phyloP scores from a whole-genome alignment of 1,284 basidiomycete genomes.

The Trichosporon sp. region DNA sequence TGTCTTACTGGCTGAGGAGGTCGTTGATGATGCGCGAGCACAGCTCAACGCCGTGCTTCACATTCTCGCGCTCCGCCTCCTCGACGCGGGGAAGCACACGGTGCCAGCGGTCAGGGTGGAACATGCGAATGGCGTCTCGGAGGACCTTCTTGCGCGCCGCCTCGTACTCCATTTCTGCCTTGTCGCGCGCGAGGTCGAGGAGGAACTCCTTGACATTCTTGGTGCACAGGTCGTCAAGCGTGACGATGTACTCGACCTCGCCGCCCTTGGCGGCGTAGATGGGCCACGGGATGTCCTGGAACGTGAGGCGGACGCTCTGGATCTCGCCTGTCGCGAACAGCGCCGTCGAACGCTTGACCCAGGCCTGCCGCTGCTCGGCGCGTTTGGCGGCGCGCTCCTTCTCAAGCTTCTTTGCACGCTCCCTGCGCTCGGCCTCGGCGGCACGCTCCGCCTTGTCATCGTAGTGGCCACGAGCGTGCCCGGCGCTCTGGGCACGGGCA shows the following conservation, averaged over 20 bases:
- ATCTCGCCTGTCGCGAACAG: constrained; percentile 34
- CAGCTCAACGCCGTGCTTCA: constrained; percentile 67
- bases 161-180: constrained; percentile 52
- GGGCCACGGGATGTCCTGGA: constrained; percentile 79
- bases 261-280: constrained; percentile 56
- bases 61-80: constrained; percentile 62
- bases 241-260: constrained; percentile 37
- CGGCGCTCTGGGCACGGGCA: not conserved
- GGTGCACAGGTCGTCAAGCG: constrained; percentile 61
- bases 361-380: constrained; percentile 27
- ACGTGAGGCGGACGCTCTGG: constrained; percentile 54
- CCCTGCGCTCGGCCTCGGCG: not conserved
- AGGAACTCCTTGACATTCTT: constrained; percentile 64
- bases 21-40: constrained; percentile 40
- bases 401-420: not conserved
- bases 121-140: constrained; percentile 65
- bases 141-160: constrained; percentile 56
- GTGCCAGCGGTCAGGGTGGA: constrained; percentile 77
- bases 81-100: constrained; percentile 61
- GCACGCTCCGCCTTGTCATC: not conserved
- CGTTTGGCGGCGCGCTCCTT: constrained; percentile 6
- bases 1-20: constrained; percentile 27
- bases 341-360: constrained; percentile 31
- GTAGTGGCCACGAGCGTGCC: not conserved
- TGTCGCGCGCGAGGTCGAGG: constrained; percentile 58